phyloP scores from a whole-genome alignment of 805 yeast species.

The Yarrowia deformans region DNA sequence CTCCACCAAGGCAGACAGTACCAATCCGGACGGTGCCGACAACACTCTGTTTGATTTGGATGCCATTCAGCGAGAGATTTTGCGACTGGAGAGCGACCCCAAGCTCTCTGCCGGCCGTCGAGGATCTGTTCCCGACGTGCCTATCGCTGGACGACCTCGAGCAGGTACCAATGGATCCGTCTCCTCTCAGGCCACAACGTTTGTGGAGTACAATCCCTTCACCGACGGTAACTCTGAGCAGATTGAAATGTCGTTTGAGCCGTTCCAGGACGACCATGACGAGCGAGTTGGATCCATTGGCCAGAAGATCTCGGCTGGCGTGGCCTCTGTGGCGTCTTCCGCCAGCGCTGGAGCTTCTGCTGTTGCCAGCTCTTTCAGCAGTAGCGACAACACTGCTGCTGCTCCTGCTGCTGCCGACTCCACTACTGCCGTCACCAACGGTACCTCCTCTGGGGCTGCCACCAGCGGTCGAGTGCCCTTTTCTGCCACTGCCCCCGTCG shows the following conservation, averaged over 20 bases:
- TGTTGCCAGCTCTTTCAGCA: constrained; percentile 3
- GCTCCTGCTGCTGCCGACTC: neutral
- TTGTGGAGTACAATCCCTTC: constrained; percentile 40
- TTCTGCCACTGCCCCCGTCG: neutral
- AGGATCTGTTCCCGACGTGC: constrained; percentile 33
- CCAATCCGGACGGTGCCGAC: constrained; percentile 56
- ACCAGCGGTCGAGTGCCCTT: constrained; percentile 6
- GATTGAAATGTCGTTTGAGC: constrained; percentile 46
- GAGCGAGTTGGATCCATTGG: constrained; percentile 42
- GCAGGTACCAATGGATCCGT: constrained; percentile 25
- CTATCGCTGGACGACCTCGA: constrained; percentile 25
- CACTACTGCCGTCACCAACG: constrained; percentile 1
- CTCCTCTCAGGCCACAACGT: constrained; percentile 15
- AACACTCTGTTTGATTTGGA: constrained; percentile 52
- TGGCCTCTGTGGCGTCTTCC: neutral
- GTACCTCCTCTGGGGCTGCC: neutral
- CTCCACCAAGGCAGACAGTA: constrained; percentile 33
- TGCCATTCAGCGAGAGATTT: constrained; percentile 52
- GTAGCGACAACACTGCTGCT: neutral
- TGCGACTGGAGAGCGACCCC: constrained; percentile 45
- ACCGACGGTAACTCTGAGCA: constrained; percentile 41
- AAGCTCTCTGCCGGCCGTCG: neutral
- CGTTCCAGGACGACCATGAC: constrained; percentile 46
- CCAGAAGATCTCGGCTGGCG: constrained; percentile 19
- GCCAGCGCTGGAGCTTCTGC: constrained; percentile 31